Conservation (phyloP, 169 alveolate genomes). For the Pseudocohnilembus persalinus region DNA sequence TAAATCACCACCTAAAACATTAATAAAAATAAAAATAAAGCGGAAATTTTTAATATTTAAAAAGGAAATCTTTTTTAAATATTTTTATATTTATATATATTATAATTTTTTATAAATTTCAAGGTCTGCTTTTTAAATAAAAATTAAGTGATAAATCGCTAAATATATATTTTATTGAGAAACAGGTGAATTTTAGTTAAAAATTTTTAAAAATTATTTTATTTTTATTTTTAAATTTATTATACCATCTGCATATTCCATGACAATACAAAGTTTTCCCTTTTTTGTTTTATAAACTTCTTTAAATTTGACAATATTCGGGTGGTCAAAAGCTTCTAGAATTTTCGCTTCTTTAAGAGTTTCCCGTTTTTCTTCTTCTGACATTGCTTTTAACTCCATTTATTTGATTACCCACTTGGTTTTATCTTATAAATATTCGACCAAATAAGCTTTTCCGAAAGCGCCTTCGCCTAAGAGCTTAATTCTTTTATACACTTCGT, state of each 20-base stretch:
- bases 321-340: conserved; percentile 68
- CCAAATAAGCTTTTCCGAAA: conserved; percentile 74
- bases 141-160: too few relatives aligned
- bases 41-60: too few relatives aligned
- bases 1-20: conserved; percentile 91
- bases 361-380: conserved; percentile 71
- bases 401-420: conserved; percentile 71
- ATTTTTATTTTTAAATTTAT: not conserved
- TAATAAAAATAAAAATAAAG: too few relatives aligned
- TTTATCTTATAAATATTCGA: conserved; percentile 50
- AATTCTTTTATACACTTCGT: conserved; percentile 57
- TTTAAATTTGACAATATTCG: conserved; percentile 71
- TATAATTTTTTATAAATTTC: too few relatives aligned
- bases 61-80: too few relatives aligned
- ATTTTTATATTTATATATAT: too few relatives aligned
- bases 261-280: conserved; percentile 82
- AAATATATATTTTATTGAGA: not conserved
- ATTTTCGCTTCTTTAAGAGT: conserved; percentile 73
- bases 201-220: too few relatives aligned
- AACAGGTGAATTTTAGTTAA: not conserved
- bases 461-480: conserved; percentile 81
- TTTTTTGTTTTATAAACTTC: conserved; percentile 74
- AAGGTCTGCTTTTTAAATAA: too few relatives aligned
- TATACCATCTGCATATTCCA: conserved; percentile 88
- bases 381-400: conserved; percentile 57